Percentiles rank a stretch among this genome's conserved stretches.
phyloP scores from a whole-genome alignment of 108 stramenopile genomes.

The Cyclotella baltica region DNA sequence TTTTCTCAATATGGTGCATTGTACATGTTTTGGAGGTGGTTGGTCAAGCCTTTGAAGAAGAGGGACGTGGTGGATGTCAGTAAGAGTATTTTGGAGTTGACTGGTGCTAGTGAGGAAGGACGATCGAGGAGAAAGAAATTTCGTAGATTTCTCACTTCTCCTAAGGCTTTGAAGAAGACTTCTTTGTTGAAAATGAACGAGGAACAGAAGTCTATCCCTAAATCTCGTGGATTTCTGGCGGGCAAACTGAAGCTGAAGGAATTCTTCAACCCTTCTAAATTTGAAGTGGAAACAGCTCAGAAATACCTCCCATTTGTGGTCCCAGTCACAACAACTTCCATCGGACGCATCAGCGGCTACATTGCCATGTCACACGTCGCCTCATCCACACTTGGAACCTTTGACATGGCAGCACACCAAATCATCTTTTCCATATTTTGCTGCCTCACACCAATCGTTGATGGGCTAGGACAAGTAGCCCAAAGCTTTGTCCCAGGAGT shows the following conservation, averaged over 20 bases:
- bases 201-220: conserved; percentile 7
- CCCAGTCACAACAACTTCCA: conserved; percentile 81
- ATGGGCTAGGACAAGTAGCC: conserved; percentile 78
- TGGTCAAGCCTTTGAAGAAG: conserved; percentile 34
- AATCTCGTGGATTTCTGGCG: conserved; percentile 42
- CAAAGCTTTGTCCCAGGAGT: conserved; percentile 82
- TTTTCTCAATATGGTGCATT: conserved; percentile 84
- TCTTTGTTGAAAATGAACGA: not conserved
- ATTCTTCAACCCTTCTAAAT: conserved; percentile 18
- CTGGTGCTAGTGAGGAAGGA: conserved; percentile 48
- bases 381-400: conserved; percentile 69
- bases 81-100: conserved; percentile 71
- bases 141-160: conserved; percentile 16
- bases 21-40: conserved; percentile 75
- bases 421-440: conserved; percentile 82
- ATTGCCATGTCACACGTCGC: conserved; percentile 89
- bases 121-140: conserved; percentile 47
- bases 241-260: conserved; percentile 23
- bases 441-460: conserved; percentile 79
- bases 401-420: conserved; percentile 85
- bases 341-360: conserved; percentile 81
- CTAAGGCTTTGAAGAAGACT: conserved; percentile 1
- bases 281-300: conserved; percentile 34
- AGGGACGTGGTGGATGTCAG: conserved; percentile 59
- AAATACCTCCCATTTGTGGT: conserved; percentile 75